Base-by-base conservation (phyloP, 2,329 filamentous ascomycete species). In the Neonectria neomacrospora region DNA sequence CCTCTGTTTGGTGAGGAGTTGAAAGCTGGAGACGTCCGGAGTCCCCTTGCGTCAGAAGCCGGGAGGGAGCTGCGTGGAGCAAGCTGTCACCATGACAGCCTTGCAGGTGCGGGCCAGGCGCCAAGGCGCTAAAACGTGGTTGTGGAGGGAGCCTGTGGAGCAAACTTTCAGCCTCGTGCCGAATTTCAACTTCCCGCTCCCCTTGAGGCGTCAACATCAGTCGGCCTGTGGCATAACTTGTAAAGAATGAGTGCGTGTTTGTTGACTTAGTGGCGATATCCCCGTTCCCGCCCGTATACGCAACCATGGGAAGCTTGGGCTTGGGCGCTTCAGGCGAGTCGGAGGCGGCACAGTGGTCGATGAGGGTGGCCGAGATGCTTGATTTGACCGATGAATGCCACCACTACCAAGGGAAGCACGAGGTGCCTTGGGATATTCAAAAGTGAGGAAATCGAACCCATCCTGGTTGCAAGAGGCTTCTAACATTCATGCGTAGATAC, bases 361-460 rank as follows among this genome's bases (percentile, higher is more conserved):
- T 84, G 72, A 78, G 77, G 65, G 80, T 81, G 18, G 79, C 82
- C 18, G 78, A 78, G 41, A 78, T 73, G 47, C 78, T 88, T 42
- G 81, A 83, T 52, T 79, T 89, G 54, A 90, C 87, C 1, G 84
- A 86, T 63, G 80, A 88, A 34, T 92, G 91, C 70, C 88, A 92
- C 71, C 93, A 97, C 78, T 98, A 97, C 80, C 81, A 87, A 42
- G 78, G 84, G 30, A 80, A 87, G 11, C 80, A 86, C 30, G 87
- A 97, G 66, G 92, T 97, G 9, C 93, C 94, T 0, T 89, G 86
- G 82, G 89, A 96, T 71, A 88, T 97, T 59, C 90, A 92, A 77
- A 97, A 97, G 93, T 96, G 78, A 74, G 81, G 72, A 3, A 12
- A 16, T 11, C 7, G n/a, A 3, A 10, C 42, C 30, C 18, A 54